phyloP scores from a whole-genome alignment of 345 rosid species.

The Limnanthes douglasii region DNA sequence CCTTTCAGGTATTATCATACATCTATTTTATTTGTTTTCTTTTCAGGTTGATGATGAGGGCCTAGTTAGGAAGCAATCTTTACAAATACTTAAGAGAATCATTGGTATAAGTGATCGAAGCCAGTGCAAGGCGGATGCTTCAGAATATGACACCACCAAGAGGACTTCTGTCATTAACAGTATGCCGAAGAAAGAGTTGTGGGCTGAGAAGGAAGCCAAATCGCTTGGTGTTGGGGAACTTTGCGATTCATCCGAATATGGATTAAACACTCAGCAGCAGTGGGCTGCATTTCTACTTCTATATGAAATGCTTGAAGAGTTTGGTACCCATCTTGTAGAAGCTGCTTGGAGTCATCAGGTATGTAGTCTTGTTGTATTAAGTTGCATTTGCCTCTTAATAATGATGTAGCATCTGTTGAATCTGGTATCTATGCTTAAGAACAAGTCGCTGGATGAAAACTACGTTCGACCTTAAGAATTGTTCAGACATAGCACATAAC shows the following conservation, averaged over 20 bases:
- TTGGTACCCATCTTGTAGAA: slow-evolving; percentile 89
- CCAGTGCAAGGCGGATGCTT: slow-evolving; percentile 9
- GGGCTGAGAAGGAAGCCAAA: slow-evolving; percentile 88
- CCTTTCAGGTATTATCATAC: no score
- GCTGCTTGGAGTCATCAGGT: slow-evolving; percentile 99
- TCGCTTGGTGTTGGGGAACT: slow-evolving; percentile 70
- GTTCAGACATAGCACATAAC: no score
- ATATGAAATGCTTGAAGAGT: slow-evolving; percentile 92
- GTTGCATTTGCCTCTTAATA: no score
- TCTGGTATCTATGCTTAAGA: no score
- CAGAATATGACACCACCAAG: slow-evolving; percentile 21
- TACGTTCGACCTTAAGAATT: no score
- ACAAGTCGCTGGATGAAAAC: no score
- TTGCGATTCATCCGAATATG: slow-evolving; percentile 30
- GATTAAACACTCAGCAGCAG: slow-evolving; percentile 32
- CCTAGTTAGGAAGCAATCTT: slow-evolving; percentile 77
- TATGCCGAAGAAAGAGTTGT: slow-evolving; percentile 58
- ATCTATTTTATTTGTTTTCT: background rate
- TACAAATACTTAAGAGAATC: slow-evolving; percentile 53
- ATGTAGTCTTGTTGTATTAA: slow-evolving; percentile 4
- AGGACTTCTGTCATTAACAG: slow-evolving; percentile 25
- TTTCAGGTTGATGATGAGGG: slow-evolving; percentile 69
- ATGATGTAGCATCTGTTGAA: no score
- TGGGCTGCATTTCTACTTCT: slow-evolving; percentile 88
- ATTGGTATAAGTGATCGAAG: slow-evolving; percentile 26